Percentiles rank a stretch among this genome's conserved stretches.
phyloP scores from a whole-genome alignment of 164 flowering plant species.

The Aristolochia californica region DNA sequence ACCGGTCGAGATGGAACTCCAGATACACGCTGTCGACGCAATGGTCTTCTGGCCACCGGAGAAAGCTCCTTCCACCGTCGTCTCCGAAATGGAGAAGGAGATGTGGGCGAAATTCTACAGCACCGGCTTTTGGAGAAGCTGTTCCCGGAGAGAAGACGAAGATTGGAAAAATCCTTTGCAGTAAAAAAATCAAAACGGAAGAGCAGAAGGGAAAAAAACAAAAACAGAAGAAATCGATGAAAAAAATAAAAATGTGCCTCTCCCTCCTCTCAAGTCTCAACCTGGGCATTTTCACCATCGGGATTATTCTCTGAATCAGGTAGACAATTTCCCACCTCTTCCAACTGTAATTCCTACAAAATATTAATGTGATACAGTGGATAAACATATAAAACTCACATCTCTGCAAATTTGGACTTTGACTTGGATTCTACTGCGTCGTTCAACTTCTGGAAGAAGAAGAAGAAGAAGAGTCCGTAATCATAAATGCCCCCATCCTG shows the following conservation, averaged over 20 bases:
- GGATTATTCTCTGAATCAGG: not conserved
- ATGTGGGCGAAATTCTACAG: conserved; percentile 67
- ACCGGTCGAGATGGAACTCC: conserved; percentile 27
- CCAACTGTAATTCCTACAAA: not conserved
- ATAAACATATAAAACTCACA: no score
- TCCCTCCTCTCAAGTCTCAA: not conserved
- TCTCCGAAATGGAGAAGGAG: conserved; percentile 56
- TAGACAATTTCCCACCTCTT: not conserved
- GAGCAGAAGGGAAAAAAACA: not conserved
- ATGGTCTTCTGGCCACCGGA: conserved; percentile 2
- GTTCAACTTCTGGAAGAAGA: no score
- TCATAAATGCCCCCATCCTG: no score
- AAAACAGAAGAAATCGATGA: not conserved
- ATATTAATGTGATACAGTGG: no score
- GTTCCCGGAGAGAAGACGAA: conserved; percentile 34
- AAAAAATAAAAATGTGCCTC: not conserved
- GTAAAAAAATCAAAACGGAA: no score
- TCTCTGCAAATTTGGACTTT: no score
- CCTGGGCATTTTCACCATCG: not conserved
- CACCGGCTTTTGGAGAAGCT: conserved; percentile 87
- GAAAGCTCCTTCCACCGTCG: conserved; percentile 16
- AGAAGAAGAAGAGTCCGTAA: no score
- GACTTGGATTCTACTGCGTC: no score
- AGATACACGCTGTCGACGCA: conserved; percentile 15
- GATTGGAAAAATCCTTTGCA: no score